Percentiles rank a stretch among this genome's conserved stretches.
These are phyloP conservation scores for Dictyostelium purpureum DNA, from an alignment of 78 protist species.

Conservation along the genomic window DNA sequence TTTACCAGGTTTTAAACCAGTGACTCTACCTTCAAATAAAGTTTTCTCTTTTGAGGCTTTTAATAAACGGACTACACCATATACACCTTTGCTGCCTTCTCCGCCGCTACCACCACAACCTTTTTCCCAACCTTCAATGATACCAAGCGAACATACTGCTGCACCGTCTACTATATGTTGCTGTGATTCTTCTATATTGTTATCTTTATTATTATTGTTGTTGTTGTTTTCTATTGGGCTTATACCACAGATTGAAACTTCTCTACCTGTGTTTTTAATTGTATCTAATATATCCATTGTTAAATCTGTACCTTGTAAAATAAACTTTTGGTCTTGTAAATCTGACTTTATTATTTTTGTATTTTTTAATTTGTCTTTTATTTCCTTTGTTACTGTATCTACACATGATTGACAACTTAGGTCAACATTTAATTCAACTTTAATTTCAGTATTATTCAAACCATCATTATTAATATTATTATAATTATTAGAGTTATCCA, in stretches of 20 bases:
- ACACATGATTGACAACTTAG: slow-evolving; percentile 52
- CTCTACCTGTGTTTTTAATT: slow-evolving; percentile 22
- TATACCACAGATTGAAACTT: slow-evolving; percentile 29
- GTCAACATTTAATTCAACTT: slow-evolving; percentile 62
- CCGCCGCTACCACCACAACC: slow-evolving; percentile 81
- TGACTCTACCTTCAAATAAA: slow-evolving; percentile 49
- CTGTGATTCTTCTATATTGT: neutral
- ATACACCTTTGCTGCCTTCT: slow-evolving; percentile 39
- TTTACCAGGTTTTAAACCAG: slow-evolving; percentile 14
- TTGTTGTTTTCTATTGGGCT: neutral
- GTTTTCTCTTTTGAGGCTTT: neutral
- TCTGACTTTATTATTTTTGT: neutral
- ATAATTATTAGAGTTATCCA: neutral
- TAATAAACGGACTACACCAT: slow-evolving; percentile 32
- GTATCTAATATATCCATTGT: slow-evolving; percentile 34
- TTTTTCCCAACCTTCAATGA: slow-evolving; percentile 43
- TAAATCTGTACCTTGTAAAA: slow-evolving; percentile 21
- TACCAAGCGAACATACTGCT: slow-evolving; percentile 62
- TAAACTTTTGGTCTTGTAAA: neutral
- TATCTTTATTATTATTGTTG: neutral
- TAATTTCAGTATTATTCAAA: neutral
- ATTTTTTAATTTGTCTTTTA: neutral
- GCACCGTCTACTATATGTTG: neutral
- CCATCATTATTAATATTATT: neutral
- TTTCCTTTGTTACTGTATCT: neutral